Base-by-base conservation (phyloP, 805 yeast species). In the Kluyveromyces nonfermentans region DNA sequence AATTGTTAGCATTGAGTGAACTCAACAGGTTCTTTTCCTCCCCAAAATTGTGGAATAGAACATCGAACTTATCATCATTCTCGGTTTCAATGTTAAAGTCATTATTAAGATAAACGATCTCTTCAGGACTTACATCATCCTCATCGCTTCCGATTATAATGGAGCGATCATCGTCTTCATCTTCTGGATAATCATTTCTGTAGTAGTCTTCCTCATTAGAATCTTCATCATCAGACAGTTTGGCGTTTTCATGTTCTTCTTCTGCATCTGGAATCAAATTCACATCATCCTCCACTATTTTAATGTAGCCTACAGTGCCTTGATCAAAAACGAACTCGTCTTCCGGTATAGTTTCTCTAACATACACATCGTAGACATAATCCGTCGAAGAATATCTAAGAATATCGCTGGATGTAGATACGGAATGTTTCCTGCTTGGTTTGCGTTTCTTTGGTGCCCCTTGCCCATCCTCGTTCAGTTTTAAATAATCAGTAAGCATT, bases 121-220 rank as follows among this genome's bases (percentile, higher is more conserved):
- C 68, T n/a, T 61, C 68, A 5, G 57, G 57, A 2, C 64, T 70
- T 33, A 60, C 63, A 14, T 63, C 65, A 42, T 53, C 68, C 4
- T 56, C 70, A 15, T 61, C 67, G 19, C 62, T 64, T 9, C 67
- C 67, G 36, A 63, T 59, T 4, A 65, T 49, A 18, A 68, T 51
- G 1, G 70, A 60, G 43, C 68, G 50, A 40, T 66, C 79, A 8
- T 78, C 87, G 54, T 85, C 90, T 50, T 87, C 96, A 56, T 89
- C 96, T 37, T 87, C 95, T 0, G 97, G 97, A 56, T 90, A 90
- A 56, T 90, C 97, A 62, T 93, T 90, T 54, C 79, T 78, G 59
- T 90, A 90, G 56, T 80, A 89, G 44, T 85, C 87, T 65, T 90
- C 98, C 17, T 96, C 96, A 57, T 85, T 85, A 0, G 93, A 83